Base-by-base conservation (phyloP, 331 rosid species). In the Pyrus hybrid region DNA sequence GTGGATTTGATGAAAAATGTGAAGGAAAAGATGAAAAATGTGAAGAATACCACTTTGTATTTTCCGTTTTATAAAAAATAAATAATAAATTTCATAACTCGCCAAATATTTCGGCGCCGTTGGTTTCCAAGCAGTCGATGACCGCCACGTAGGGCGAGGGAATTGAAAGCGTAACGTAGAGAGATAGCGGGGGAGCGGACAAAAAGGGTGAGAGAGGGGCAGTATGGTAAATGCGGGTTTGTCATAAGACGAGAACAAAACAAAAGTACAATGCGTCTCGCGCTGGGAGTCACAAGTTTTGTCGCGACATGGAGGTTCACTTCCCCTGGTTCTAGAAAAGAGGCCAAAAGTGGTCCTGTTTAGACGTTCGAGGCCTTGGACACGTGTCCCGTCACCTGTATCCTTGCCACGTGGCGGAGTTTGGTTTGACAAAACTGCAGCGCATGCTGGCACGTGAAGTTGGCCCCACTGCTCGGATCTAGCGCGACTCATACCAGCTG, bases 321-420 rank as follows among this genome's bases (percentile, higher is more conserved):
- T 29, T 5, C 6, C 4, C 32, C 6, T 29, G 37, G 37, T 32
- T 32, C 0, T 29, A 3, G 32, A 29, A 29, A 29, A 68, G 86
- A 81, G 77, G 74, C 77, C 77, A 78, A 66, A 66, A 67, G 83
- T 86, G 88, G 89, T 84, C 85, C 89, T 30, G 60, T 72, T 81
- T 63, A 35, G 71, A 68, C 82, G 78, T 16, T 76, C 78, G 26
- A 85, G 45, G 68, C 73, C 64, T 8, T 5, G 7, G 78, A 76
- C 86, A 82, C 86, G 80, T 82, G 86, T 35, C 43, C 43, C 13
- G 0, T 35, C 3, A 35, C 43, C 12, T 35, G 45, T 37, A 1
- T 37, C 4, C 45, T 8, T 37, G 45, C 45, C 4, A 37, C 45
- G 45, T 37, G 45, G 45, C 45, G 45, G 45, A 9, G 45, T 21